Base-by-base conservation (phyloP, 768 basidiomycete species). In the Xerocomellus intermedius region DNA sequence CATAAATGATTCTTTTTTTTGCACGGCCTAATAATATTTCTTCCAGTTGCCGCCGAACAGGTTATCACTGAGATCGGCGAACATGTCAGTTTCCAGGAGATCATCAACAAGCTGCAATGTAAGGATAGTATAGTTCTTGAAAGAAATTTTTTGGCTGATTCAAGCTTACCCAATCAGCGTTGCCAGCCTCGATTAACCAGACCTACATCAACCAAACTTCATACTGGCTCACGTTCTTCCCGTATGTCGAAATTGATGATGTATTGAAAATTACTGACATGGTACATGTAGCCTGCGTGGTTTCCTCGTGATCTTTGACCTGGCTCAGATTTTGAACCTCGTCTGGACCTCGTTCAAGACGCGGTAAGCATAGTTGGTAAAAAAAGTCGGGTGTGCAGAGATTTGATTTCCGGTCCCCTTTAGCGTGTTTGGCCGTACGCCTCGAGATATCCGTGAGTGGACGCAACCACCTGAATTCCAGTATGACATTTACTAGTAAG, bases 181-280 rank as follows among this genome's bases (percentile, higher is more conserved):
- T 92, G 21, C 91, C 89, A 14, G 74, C 70, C 19, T 80, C 72
- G 5, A 91, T 98, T 65, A 91, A 97, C 65, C 74, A 76, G 47
- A 94, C 95, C 0, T 99, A 98, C 64, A 86, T 98, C 62, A 83
- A 89, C 64, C 96, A 98, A 66, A 79, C 88, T 8, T 91, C 89
- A 21, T 97, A 89, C 72, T 96, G 93, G 92, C 74, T 96, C 48
- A 96, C 92, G 4, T 95, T 86, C 77, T 92, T 95, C 78, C 93
- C 94, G 87, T 93, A 69, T n/a, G 88, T 76, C 17, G 21, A 41
- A 26, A 17, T 9, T 38, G 44, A 57, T 22, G 21, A 44, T 35
- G 51, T 41, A 28, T 43, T 0, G 32, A 43, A 38, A 13, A 38
- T 33, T 48, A 16, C 55, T 63, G 32, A 66, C 35, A 33, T 24